Percentiles rank a stretch among this genome's conserved stretches.
These are phyloP conservation scores for Pythium aphanidermatum DNA, from an alignment of 352 stramenopile species.

Conservation along the genomic window DNA sequence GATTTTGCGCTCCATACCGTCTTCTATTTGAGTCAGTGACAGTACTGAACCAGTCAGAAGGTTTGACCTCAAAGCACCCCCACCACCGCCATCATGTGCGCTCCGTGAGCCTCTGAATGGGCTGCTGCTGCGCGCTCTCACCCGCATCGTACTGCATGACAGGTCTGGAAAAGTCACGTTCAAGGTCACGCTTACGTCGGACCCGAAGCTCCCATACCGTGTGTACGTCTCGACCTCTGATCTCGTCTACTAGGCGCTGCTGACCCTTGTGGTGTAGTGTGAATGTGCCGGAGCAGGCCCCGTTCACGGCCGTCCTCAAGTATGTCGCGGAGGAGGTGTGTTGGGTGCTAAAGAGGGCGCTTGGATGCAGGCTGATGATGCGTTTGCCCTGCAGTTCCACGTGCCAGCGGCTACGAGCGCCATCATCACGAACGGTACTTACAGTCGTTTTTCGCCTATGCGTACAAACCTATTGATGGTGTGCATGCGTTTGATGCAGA, in stretches of 20 bases:
- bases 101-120: no score
- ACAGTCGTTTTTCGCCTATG: background rate
- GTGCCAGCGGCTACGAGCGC: slow-evolving; percentile 74
- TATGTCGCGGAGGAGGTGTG: slow-evolving; percentile 76
- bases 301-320: slow-evolving; percentile 82
- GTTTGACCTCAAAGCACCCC: no score
- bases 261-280: slow-evolving; percentile 27
- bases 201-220: slow-evolving; percentile 80
- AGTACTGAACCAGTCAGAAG: no score
- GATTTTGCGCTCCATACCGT: no score
- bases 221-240: slow-evolving; percentile 29
- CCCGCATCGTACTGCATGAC: no score
- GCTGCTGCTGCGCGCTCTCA: no score
- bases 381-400: slow-evolving; percentile 44
- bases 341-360: background rate
- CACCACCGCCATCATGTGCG: no score
- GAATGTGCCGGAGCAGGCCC: slow-evolving; percentile 74
- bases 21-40: no score
- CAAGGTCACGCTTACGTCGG: slow-evolving; percentile 84
- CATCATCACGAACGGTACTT: slow-evolving; percentile 82
- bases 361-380: background rate
- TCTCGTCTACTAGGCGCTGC: background rate
- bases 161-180: slow-evolving; percentile 79
- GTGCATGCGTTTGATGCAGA: slow-evolving; percentile 27
- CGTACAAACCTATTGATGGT: background rate